Evolutionary conservation across 768 basidiomycete species (phyloP).

Genomic region (Phanerochaete sordida): DNA sequence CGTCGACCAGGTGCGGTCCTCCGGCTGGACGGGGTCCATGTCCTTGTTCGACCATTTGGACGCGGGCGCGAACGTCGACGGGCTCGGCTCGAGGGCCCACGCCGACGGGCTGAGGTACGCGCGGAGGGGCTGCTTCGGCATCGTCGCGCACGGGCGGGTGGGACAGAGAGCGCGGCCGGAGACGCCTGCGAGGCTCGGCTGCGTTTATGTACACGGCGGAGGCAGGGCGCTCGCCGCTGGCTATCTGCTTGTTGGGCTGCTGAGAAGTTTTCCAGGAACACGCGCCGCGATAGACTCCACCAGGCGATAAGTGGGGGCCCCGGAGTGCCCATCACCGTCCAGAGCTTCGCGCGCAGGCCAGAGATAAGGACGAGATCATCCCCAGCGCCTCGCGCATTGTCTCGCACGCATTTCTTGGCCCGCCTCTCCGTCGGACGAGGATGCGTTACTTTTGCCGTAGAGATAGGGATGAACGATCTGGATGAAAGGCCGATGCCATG

Average conservation of each 20-base stretch:
- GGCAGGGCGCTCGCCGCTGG: background rate
- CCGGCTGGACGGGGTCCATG: constrained; percentile 69
- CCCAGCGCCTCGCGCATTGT: background rate
- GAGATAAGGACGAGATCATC: background rate
- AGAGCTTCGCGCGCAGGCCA: background rate
- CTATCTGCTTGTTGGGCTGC: background rate
- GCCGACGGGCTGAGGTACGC: constrained; percentile 32
- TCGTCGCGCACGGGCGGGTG: background rate
- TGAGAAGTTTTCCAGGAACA: background rate
- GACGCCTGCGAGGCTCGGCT: background rate
- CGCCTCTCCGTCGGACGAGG: background rate
- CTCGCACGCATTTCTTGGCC: background rate
- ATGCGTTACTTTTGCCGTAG: background rate
- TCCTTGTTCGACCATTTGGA: constrained; percentile 69
- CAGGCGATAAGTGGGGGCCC: background rate
- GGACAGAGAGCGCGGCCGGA: background rate
- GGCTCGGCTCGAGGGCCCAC: constrained; percentile 51
- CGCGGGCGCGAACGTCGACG: constrained; percentile 53
- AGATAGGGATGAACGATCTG: too few species aligned
- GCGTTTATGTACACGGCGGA: background rate
- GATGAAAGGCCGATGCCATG: too few species aligned
- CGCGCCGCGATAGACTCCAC: background rate
- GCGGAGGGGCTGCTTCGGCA: constrained; percentile 1
- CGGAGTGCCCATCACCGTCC: background rate
- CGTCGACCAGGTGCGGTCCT: constrained; percentile 62